Conservation (phyloP, 176 grass and related monocot species). For the Cenchrus americanus region DNA sequence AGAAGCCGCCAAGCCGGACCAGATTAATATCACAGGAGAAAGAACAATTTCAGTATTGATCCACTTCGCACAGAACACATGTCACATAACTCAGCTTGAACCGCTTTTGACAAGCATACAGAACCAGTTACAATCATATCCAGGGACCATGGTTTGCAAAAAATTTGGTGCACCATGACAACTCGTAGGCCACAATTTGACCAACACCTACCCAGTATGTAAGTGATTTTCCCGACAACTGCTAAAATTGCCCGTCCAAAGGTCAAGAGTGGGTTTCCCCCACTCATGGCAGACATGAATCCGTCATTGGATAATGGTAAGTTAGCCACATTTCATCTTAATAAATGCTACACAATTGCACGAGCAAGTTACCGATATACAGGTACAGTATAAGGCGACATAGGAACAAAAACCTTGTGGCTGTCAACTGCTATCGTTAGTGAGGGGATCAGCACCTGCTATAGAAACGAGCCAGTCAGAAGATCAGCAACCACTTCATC, state of each 20-base stretch:
- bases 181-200: neutral
- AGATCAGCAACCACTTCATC: constrained; percentile 76
- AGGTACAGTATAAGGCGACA: constrained; percentile 30
- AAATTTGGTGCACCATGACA: constrained; percentile 4
- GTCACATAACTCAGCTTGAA: neutral
- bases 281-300: constrained; percentile 19
- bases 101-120: neutral
- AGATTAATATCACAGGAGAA: neutral
- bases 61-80: neutral
- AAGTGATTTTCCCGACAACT: neutral
- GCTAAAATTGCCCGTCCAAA: constrained; percentile 11
- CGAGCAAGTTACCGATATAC: constrained; percentile 43
- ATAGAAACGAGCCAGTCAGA: constrained; percentile 34
- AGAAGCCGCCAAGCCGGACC: neutral
- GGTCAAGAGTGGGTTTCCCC: constrained; percentile 22
- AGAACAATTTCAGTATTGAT: neutral
- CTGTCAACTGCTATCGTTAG: constrained; percentile 47
- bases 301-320: constrained; percentile 18
- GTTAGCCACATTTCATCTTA: constrained; percentile 41
- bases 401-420: constrained; percentile 41
- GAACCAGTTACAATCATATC: neutral
- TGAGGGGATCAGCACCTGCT: constrained; percentile 6
- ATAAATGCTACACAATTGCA: constrained; percentile 35
- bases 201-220: neutral
- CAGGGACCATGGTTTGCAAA: neutral